phyloP scores from a whole-genome alignment of 2,329 filamentous ascomycete genomes.

The Fusarium lyarnte region DNA sequence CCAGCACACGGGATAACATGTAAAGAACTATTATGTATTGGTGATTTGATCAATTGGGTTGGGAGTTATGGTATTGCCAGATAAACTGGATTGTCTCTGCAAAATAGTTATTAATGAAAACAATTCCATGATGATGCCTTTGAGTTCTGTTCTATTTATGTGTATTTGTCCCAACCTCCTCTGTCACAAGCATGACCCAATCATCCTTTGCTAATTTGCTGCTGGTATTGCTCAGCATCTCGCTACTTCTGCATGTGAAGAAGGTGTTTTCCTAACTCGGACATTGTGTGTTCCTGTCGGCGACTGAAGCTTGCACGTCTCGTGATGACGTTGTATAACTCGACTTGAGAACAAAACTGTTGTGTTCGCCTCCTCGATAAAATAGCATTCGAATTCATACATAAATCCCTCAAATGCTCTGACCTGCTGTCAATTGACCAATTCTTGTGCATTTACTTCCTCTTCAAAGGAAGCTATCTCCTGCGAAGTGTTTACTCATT shows the following conservation, averaged over 20 bases:
- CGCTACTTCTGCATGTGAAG: not conserved
- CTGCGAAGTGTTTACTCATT: not conserved
- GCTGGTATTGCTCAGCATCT: not conserved
- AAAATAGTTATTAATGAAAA: constrained; percentile 25
- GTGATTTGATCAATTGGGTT: not conserved
- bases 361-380: not conserved
- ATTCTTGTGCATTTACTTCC: not conserved
- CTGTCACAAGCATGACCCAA: not conserved
- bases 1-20: constrained; percentile 58
- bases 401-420: not conserved
- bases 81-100: constrained; percentile 10
- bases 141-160: not conserved
- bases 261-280: too few species aligned
- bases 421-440: not conserved
- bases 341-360: not conserved
- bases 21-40: constrained; percentile 38
- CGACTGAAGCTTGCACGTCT: not conserved
- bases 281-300: not conserved
- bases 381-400: too few species aligned
- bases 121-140: not conserved
- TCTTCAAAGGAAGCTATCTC: not conserved
- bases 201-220: not conserved
- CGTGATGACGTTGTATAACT: not conserved
- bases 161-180: not conserved
- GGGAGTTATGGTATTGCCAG: constrained; percentile 17